Evolutionary conservation across 2,329 filamentous ascomycete genomes (phyloP), one percentile per base, ranked within the genome.

Genomic region (Fusarium lateritium): DNA sequence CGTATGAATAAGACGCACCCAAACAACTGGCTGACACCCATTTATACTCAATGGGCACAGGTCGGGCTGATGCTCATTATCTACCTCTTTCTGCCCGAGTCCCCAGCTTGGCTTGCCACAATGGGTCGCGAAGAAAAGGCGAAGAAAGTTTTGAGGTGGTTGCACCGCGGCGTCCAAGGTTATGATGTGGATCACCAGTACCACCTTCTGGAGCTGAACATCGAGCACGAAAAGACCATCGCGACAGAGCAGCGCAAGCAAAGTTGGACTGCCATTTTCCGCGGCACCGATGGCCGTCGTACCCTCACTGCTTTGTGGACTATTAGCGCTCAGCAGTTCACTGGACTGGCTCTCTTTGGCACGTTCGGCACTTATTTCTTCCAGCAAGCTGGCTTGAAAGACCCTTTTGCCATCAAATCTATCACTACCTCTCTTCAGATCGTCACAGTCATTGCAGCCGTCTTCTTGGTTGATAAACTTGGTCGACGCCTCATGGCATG

Each of bases 341-440:
- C 66, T 3, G 67, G 67, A 9, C 55, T 70, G 6, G 65, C 65
- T 1, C 50, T 70, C 3, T 69, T 70, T 46, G 39, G 36, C 1
- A 69, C 87, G 58, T 92, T 90, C 67, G 88, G 86, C 1, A 90
- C 71, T 38, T 80, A 78, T 59, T 80, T 79, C 47, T 79, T 79
- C 40, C 74, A 77, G 46, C 77, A 78, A 46, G 77, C 77, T 14
- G 78, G 78, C 4, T 38, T 76, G 0, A 38, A 54, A 7, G 66
- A 74, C 8, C 71, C 73, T 0, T 75, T 76, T 43, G 33, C 24
- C 11, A 51, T 56, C 21, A 56, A 59, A 9, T 63, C 72, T 21
- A 75, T 66, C 31, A 73, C 72, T 49, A 71, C 63, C 0, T 67
- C 68, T 34, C 26, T 56, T 4, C 44, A 56, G 15, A 40, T 40